A percentile compares a stretch with the other conserved stretches of the same genome.
These are phyloP conservation scores for Tricholoma furcatifolium DNA, from an alignment of 768 basidiomycete genomes.

Conservation along the genomic window DNA sequence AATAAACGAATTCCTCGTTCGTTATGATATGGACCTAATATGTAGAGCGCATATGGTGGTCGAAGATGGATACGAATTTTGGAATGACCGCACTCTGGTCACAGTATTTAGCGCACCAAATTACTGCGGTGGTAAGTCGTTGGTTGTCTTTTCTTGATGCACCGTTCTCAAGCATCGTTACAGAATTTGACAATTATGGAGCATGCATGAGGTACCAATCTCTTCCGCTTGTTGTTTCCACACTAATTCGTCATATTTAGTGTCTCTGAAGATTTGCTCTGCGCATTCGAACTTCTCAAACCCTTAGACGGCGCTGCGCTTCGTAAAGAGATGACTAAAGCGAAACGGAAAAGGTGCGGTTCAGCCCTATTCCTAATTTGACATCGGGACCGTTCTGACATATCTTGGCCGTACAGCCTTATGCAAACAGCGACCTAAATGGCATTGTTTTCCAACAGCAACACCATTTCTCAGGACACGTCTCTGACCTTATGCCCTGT, in stretches of 20 bases:
- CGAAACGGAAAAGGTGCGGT: conserved; percentile 86
- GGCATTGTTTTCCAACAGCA: background rate
- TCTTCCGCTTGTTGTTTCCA: conserved; percentile 5
- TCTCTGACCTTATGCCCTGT: background rate
- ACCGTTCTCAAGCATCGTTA: conserved; percentile 12
- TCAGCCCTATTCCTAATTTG: background rate
- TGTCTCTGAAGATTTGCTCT: conserved; percentile 95
- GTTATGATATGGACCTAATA: conserved; percentile 98
- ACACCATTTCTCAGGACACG: conserved; percentile 2
- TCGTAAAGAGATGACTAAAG: conserved; percentile 98
- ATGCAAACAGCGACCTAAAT: conserved; percentile 18
- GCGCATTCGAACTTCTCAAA: conserved; percentile 96
- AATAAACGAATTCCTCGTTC: conserved; percentile 92
- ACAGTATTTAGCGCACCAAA: conserved; percentile 99
- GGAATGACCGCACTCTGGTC: conserved; percentile 97
- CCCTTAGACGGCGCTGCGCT: conserved; percentile 92
- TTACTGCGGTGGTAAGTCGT: conserved; percentile 84
- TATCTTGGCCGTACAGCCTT: conserved; percentile 7
- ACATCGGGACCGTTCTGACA: background rate
- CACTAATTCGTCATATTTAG: conserved; percentile 35
- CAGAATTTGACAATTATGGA: conserved; percentile 94
- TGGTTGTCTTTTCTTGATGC: conserved; percentile 13
- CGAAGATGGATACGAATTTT: conserved; percentile 99
- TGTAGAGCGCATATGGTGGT: conserved; percentile 99
- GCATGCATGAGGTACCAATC: conserved; percentile 82